Conservation (phyloP, 2,329 filamentous ascomycete species). For the Diplodia intermedia region DNA sequence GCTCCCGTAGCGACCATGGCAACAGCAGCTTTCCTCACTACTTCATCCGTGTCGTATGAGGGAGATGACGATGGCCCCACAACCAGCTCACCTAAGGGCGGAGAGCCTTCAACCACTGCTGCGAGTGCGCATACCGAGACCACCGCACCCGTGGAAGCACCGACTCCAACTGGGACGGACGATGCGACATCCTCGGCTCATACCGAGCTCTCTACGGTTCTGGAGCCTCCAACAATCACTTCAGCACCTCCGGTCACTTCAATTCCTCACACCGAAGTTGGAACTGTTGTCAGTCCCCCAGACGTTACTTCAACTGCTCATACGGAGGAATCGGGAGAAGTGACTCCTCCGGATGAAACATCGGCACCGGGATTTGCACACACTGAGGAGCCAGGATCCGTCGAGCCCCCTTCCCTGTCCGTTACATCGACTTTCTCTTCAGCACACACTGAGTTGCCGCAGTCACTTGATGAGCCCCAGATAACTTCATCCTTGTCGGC, state of each 20-base stretch:
- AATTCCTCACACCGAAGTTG: too few species aligned
- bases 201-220: not conserved
- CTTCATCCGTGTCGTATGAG: conserved; percentile 15
- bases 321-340: not conserved
- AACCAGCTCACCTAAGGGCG: not conserved
- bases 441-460: conserved; percentile 1
- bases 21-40: conserved; percentile 10
- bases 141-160: not conserved
- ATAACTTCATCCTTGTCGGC: not conserved
- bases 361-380: conserved; percentile 10
- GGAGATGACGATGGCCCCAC: not conserved
- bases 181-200: conserved; percentile 13
- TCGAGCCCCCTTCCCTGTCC: not conserved
- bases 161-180: not conserved
- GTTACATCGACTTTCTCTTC: not conserved
- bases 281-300: not conserved
- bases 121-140: conserved; percentile 3
- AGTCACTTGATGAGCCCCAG: not conserved
- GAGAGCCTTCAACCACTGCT: too few species aligned
- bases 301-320: conserved; percentile 11
- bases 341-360: not conserved
- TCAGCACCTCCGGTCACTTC: too few species aligned
- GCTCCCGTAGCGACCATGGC: not conserved
- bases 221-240: too few species aligned
- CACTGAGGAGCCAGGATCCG: not conserved